These are phyloP conservation scores for Chaetomium strumarium DNA, from an alignment of 2,329 filamentous ascomycete genomes.

Conservation along the genomic window DNA sequence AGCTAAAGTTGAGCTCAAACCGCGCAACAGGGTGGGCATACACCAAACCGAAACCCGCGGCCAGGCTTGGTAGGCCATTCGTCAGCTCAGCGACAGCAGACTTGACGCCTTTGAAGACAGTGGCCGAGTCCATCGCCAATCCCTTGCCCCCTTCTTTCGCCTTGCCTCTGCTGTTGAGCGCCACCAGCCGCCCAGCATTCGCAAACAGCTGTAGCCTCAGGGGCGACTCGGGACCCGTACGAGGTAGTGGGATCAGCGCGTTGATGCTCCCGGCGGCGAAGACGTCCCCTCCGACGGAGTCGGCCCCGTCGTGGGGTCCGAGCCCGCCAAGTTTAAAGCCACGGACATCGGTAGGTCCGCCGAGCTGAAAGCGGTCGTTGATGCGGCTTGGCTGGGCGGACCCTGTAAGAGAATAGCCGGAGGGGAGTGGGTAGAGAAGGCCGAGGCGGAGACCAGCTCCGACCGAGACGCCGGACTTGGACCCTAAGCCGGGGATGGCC, in stretches of 20 bases:
- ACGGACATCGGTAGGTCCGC: slow-evolving; percentile 88
- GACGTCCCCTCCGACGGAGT: slow-evolving; percentile 85
- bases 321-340: slow-evolving; percentile 88
- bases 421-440: slow-evolving; percentile 72
- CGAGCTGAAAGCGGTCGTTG: slow-evolving; percentile 92
- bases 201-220: slow-evolving; percentile 85
- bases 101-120: slow-evolving; percentile 49
- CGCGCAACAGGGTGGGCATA: slow-evolving; percentile 91
- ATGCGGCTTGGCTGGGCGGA: slow-evolving; percentile 65
- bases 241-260: slow-evolving; percentile 77
- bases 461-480: slow-evolving; percentile 71
- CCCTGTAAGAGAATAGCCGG: slow-evolving; percentile 47
- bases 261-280: slow-evolving; percentile 87
- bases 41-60: slow-evolving; percentile 83
- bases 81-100: slow-evolving; percentile 63
- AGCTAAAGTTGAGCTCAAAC: slow-evolving; percentile 92
- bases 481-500: slow-evolving; percentile 57
- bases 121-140: slow-evolving; percentile 36
- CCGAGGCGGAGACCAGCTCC: slow-evolving; percentile 78
- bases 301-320: slow-evolving; percentile 77
- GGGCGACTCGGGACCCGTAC: slow-evolving; percentile 73
- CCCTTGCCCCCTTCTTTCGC: slow-evolving; percentile 40
- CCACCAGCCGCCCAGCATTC: slow-evolving; percentile 80
- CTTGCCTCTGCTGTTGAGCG: slow-evolving; percentile 53
- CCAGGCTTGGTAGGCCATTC: slow-evolving; percentile 73